Percentiles rank a stretch among this genome's conserved stretches.
phyloP scores from a whole-genome alignment of 2,329 filamentous ascomycete genomes.

The Rutstroemia sp. region DNA sequence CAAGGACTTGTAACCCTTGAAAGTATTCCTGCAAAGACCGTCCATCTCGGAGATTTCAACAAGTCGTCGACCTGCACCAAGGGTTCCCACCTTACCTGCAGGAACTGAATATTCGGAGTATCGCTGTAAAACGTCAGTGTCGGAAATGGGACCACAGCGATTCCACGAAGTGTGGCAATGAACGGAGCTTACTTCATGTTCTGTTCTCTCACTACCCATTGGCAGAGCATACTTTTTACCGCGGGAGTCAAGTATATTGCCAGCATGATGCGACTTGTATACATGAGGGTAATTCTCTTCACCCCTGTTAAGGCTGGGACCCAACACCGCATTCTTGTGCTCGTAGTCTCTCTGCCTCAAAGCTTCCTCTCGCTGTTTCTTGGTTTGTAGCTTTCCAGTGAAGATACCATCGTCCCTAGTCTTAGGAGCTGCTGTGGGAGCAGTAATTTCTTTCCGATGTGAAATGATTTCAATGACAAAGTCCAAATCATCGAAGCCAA shows the following conservation, averaged over 20 bases:
- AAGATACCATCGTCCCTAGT: slow-evolving; percentile 36
- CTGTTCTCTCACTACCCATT: slow-evolving; percentile 60
- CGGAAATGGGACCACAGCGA: neutral
- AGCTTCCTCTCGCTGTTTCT: slow-evolving; percentile 69
- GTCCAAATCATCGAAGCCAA: slow-evolving; percentile 91
- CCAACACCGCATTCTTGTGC: slow-evolving; percentile 72
- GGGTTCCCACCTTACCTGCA: slow-evolving; percentile 67
- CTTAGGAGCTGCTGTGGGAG: slow-evolving; percentile 33
- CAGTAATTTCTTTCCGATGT: slow-evolving; percentile 62
- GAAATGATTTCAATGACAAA: slow-evolving; percentile 86
- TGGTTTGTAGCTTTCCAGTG: slow-evolving; percentile 57
- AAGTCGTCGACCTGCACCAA: slow-evolving; percentile 67
- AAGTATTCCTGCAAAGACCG: slow-evolving; percentile 82
- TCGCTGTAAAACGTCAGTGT: slow-evolving; percentile 43
- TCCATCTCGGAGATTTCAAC: slow-evolving; percentile 78
- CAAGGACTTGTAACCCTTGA: slow-evolving; percentile 85
- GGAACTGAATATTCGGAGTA: slow-evolving; percentile 90
- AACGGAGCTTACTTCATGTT: slow-evolving; percentile 40
- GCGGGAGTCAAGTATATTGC: slow-evolving; percentile 73
- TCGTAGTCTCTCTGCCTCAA: slow-evolving; percentile 69
- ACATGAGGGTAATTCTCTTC: slow-evolving; percentile 87
- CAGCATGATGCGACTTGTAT: slow-evolving; percentile 74
- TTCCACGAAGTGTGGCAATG: neutral
- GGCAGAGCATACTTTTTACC: slow-evolving; percentile 82
- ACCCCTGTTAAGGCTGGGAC: slow-evolving; percentile 60